phyloP scores from a whole-genome alignment of 768 basidiomycete genomes.

The Lactarius indigo region DNA sequence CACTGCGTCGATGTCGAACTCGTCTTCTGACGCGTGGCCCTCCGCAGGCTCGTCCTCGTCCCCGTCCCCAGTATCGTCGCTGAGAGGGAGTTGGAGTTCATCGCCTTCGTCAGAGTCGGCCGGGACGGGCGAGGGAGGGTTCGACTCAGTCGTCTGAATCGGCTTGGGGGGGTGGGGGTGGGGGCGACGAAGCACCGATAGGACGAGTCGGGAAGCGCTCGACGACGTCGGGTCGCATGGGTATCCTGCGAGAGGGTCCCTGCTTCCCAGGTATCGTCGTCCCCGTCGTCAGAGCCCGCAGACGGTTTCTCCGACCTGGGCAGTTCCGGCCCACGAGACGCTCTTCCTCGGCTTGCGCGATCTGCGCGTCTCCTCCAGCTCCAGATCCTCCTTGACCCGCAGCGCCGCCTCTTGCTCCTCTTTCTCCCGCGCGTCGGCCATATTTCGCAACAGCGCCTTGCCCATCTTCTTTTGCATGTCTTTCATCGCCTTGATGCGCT shows the following conservation, averaged over 20 bases:
- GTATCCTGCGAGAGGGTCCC: slow-evolving; percentile 35
- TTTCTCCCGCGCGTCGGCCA: slow-evolving; percentile 40
- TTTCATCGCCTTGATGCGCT: slow-evolving; percentile 36
- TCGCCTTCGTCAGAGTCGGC: slow-evolving; percentile 35
- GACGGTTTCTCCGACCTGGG: slow-evolving; percentile 30
- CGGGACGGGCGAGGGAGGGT: slow-evolving; percentile 30
- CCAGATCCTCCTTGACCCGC: slow-evolving; percentile 32
- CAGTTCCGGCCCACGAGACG: slow-evolving; percentile 60
- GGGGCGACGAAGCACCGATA: slow-evolving; percentile 28
- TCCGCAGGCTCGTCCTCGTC: slow-evolving; percentile 30
- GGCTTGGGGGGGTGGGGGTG: slow-evolving; percentile 26
- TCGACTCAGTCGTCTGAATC: slow-evolving; percentile 77
- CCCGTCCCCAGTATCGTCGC: slow-evolving; percentile 26
- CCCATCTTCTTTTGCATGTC: slow-evolving; percentile 80
- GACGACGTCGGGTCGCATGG: slow-evolving; percentile 68
- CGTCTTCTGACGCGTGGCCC: slow-evolving; percentile 46
- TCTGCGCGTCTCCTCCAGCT: slow-evolving; percentile 30
- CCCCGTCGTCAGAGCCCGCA: slow-evolving; percentile 43
- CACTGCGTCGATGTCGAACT: slow-evolving; percentile 56
- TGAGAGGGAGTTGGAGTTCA: slow-evolving; percentile 20
- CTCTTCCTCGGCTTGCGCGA: slow-evolving; percentile 50
- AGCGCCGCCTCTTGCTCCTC: slow-evolving; percentile 36
- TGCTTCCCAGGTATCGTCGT: slow-evolving; percentile 54
- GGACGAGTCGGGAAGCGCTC: slow-evolving; percentile 48
- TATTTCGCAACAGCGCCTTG: slow-evolving; percentile 52